These are phyloP conservation scores for Neurospora sp. DNA, from an alignment of 495 filamentous ascomycete species.

Conservation along the genomic window DNA sequence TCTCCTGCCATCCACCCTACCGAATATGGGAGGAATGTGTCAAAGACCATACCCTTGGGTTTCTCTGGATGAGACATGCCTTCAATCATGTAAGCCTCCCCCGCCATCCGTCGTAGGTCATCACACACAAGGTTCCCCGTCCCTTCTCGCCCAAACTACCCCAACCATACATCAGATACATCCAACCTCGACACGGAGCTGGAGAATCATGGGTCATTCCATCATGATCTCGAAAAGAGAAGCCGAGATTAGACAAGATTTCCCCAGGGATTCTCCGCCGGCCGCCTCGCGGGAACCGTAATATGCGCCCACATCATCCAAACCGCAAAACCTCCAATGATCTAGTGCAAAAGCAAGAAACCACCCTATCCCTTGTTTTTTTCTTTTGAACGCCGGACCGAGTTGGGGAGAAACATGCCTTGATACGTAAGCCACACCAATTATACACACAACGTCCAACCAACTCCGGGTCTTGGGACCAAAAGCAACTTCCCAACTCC, in stretches of 20 bases:
- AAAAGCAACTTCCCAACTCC: constrained; percentile 7
- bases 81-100: neutral
- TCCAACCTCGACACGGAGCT: neutral
- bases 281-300: neutral
- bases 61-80: neutral
- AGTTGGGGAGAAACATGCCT: neutral
- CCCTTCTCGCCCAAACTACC: neutral
- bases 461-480: constrained; percentile 3
- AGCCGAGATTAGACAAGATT: neutral
- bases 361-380: neutral
- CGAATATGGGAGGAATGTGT: neutral
- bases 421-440: neutral
- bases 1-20: neutral
- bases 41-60: neutral
- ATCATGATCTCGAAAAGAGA: neutral
- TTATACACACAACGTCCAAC: neutral
- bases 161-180: neutral
- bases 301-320: neutral
- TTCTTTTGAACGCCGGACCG: constrained; percentile 1
- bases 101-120: neutral
- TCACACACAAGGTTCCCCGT: neutral
- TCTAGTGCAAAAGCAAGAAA: neutral
- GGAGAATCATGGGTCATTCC: neutral
- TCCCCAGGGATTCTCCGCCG: neutral
- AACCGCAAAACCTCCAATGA: neutral